These are phyloP conservation scores for Erodium trifolium DNA, from an alignment of 441 rosid genomes.

Conservation along the genomic window DNA sequence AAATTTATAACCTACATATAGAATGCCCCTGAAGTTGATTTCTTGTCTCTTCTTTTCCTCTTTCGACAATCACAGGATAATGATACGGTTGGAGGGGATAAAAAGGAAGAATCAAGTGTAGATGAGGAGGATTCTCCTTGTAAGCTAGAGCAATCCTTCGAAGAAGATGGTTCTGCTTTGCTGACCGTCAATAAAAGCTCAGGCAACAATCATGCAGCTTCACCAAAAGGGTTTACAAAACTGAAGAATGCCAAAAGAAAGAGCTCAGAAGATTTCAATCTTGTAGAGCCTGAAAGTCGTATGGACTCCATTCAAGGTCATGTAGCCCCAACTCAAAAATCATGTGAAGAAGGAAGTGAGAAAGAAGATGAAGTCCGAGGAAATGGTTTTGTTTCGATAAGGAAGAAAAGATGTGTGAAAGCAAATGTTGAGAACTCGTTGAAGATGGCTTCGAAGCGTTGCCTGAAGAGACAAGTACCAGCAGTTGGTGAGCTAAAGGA, in stretches of 20 bases:
- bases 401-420: slow-evolving; percentile 26
- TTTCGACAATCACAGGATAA: slow-evolving; percentile 18
- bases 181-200: background rate
- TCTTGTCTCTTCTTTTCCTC: background rate
- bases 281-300: slow-evolving; percentile 4
- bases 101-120: slow-evolving; percentile 23
- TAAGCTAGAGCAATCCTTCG: slow-evolving; percentile 17
- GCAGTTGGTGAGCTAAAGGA: slow-evolving; percentile 17
- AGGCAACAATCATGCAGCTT: slow-evolving; percentile 7
- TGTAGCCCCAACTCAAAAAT: slow-evolving; percentile 15
- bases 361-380: slow-evolving; percentile 18
- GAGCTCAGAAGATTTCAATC: slow-evolving; percentile 14
- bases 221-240: slow-evolving; percentile 2
- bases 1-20: background rate
- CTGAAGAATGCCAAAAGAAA: slow-evolving; percentile 10
- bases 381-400: slow-evolving; percentile 46
- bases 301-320: background rate
- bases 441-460: slow-evolving; percentile 15
- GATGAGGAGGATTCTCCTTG: slow-evolving; percentile 15
- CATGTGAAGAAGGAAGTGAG: slow-evolving; percentile 12
- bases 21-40: background rate
- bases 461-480: slow-evolving; percentile 19
- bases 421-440: slow-evolving; percentile 23
- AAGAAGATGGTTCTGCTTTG: slow-evolving; percentile 10
- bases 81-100: background rate